Conservation (phyloP, 495 filamentous ascomycete species). For the Pseudevernia furfuracea region DNA sequence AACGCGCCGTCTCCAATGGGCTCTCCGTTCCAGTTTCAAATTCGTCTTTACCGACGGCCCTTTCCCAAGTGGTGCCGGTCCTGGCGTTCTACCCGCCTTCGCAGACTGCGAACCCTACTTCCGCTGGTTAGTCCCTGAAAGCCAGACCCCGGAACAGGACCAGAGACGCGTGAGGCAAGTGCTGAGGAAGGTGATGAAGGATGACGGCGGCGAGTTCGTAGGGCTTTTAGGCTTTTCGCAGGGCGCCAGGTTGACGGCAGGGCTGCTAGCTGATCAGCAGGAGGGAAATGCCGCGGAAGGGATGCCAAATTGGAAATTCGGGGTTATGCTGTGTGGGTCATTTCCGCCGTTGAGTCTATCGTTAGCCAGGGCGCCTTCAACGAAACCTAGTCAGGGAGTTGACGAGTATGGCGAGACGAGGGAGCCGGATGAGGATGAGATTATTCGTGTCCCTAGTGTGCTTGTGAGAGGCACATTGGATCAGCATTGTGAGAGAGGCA, state of each 20-base stretch:
- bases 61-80: conserved; percentile 27
- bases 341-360: conserved; percentile 21
- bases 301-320: conserved; percentile 22
- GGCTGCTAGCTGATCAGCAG: conserved; percentile 26
- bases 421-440: conserved; percentile 18
- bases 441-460: conserved; percentile 27
- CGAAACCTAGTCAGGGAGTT: conserved; percentile 7
- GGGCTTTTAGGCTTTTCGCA: conserved; percentile 33
- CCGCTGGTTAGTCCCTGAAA: conserved; percentile 24
- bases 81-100: conserved; percentile 34
- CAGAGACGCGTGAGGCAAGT: conserved; percentile 10
- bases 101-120: conserved; percentile 31
- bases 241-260: conserved; percentile 27
- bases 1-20: conserved; percentile 20
- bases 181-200: conserved; percentile 8
- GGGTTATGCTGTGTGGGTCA: conserved; percentile 23
- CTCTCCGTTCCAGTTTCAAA: conserved; percentile 24
- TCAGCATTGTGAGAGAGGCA: conserved; percentile 27
- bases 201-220: conserved; percentile 24
- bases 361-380: conserved; percentile 3
- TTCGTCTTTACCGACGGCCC: conserved; percentile 33
- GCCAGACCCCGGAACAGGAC: conserved; percentile 9
- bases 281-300: conserved; percentile 10
- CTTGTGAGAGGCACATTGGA: conserved; percentile 31
- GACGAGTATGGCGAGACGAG: conserved; percentile 19